These are phyloP conservation scores for Neurospora pannonica DNA, from an alignment of 495 filamentous ascomycete species.

Conservation along the genomic window DNA sequence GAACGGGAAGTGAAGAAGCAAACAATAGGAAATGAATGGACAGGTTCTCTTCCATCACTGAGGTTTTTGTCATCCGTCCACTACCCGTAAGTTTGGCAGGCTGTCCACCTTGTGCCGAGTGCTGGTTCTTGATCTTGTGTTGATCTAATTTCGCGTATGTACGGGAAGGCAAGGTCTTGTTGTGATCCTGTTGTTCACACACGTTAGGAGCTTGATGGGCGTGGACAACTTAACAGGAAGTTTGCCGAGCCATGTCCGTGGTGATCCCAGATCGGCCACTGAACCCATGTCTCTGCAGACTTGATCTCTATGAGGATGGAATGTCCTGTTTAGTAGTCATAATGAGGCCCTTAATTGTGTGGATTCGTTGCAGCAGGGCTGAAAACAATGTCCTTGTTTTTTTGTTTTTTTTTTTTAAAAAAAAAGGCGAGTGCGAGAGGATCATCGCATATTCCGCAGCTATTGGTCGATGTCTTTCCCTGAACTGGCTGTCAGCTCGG, in stretches of 20 bases:
- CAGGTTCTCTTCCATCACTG: neutral
- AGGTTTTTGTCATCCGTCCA: neutral
- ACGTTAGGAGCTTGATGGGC: neutral
- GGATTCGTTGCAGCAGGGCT: neutral
- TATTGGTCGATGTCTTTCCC: neutral
- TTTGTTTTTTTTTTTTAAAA: no score
- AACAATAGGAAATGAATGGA: neutral
- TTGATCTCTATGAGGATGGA: neutral
- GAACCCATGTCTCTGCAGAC: neutral
- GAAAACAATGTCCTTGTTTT: neutral
- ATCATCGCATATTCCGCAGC: neutral
- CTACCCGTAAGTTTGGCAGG: neutral
- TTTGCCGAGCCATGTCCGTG: neutral
- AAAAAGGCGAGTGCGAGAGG: neutral
- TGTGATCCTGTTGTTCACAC: neutral
- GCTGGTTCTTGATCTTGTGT: neutral
- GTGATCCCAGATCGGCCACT: neutral
- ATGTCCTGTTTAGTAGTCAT: neutral
- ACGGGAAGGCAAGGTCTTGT: neutral
- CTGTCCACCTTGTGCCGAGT: neutral
- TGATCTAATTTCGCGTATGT: neutral
- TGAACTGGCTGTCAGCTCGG: neutral
- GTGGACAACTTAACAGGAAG: neutral
- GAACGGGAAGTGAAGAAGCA: neutral
- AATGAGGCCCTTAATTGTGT: neutral